These are phyloP conservation scores for Trichomonas vaginalis DNA, from an alignment of 208 protist genomes.

Conservation along the genomic window DNA sequence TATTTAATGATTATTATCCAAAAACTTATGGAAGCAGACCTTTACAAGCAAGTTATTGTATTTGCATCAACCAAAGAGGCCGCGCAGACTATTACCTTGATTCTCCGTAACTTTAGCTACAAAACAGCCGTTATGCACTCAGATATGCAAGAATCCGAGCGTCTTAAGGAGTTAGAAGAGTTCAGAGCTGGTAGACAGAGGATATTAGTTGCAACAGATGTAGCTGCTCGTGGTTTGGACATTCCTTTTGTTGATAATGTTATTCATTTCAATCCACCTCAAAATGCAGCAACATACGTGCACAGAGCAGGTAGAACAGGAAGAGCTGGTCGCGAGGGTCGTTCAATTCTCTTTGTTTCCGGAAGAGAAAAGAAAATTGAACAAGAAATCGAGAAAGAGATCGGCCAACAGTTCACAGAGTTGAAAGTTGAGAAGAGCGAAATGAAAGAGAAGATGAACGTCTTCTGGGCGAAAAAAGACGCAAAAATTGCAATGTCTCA, in stretches of 20 bases:
- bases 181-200: conserved; percentile 33
- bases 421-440: background rate
- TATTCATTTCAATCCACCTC: conserved; percentile 21
- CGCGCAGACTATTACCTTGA: background rate
- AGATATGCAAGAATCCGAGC: conserved; percentile 24
- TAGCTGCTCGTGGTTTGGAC: conserved; percentile 45
- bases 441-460: background rate
- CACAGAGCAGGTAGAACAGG: conserved; percentile 26
- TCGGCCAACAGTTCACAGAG: background rate
- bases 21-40: background rate
- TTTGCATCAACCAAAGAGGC: background rate
- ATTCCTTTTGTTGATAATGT: conserved; percentile 44
- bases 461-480: background rate
- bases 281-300: background rate
- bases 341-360: conserved; percentile 19
- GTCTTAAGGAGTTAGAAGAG: conserved; percentile 48
- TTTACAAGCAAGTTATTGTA: background rate
- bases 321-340: background rate
- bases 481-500: background rate
- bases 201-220: conserved; percentile 43
- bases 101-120: background rate
- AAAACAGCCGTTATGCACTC: background rate
- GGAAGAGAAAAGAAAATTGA: background rate
- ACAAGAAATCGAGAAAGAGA: background rate
- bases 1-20: background rate